These are phyloP conservation scores for Ogataea hybrid DNA, from an alignment of 1,139 yeast species.

Conservation along the genomic window DNA sequence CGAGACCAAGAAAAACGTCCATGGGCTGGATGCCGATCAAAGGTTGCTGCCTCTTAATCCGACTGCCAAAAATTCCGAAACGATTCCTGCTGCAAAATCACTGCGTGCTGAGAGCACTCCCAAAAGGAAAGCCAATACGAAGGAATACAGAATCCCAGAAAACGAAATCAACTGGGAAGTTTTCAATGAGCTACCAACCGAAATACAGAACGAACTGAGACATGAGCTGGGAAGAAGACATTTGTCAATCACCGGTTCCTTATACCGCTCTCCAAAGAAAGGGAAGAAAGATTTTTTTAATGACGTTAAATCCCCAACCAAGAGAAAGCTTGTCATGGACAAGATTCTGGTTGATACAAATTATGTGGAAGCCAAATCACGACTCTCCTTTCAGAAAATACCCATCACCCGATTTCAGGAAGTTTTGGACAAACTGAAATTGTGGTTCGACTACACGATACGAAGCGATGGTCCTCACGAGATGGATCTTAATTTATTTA, in stretches of 20 bases:
- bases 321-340: slow-evolving; percentile 8
- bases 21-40: slow-evolving; percentile 35
- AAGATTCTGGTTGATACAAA: slow-evolving; percentile 7
- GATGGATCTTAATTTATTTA: slow-evolving; percentile 26
- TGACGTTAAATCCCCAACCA: slow-evolving; percentile 18
- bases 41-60: slow-evolving; percentile 40
- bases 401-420: slow-evolving; percentile 17
- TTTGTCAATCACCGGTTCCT: slow-evolving; percentile 12
- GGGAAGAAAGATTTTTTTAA: slow-evolving; percentile 17
- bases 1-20: slow-evolving; percentile 31
- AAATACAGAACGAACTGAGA: slow-evolving; percentile 48
- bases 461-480: slow-evolving; percentile 23
- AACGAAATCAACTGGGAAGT: slow-evolving; percentile 52
- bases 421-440: slow-evolving; percentile 15
- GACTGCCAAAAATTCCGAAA: not conserved
- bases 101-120: not conserved
- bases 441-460: slow-evolving; percentile 27
- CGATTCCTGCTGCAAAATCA: not conserved
- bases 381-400: slow-evolving; percentile 25
- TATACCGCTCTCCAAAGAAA: slow-evolving; percentile 22
- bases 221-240: slow-evolving; percentile 39
- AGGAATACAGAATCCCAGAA: slow-evolving; percentile 8
- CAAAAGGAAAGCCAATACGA: not conserved
- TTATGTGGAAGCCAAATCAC: slow-evolving; percentile 2
- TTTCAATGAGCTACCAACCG: slow-evolving; percentile 51